Conservation (phyloP, 2,329 filamentous ascomycete species). For the Endoconidiophora laricicola region DNA sequence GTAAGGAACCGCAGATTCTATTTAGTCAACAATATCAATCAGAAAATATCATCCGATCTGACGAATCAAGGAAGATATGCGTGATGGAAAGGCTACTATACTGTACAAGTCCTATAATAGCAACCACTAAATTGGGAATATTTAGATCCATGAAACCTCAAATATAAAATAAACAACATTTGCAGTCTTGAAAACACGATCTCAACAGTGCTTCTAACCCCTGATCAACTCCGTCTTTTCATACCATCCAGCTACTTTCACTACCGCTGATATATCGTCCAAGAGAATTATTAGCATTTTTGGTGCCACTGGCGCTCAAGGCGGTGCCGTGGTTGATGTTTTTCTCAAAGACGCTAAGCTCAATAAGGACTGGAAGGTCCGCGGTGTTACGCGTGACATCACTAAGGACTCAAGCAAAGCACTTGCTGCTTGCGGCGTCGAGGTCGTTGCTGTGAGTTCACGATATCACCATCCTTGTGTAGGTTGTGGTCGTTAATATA, state of each 20-base stretch:
- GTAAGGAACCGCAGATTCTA: too few species aligned
- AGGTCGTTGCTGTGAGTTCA: constrained; percentile 23
- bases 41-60: too few species aligned
- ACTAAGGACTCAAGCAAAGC: constrained; percentile 24
- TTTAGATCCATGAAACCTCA: not conserved
- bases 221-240: not conserved
- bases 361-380: constrained; percentile 27
- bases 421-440: constrained; percentile 25
- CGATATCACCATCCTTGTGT: not conserved
- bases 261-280: not conserved
- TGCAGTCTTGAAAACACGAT: not conserved
- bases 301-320: constrained; percentile 33
- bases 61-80: too few species aligned
- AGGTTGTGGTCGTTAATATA: not conserved
- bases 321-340: constrained; percentile 28
- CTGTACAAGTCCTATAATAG: too few species aligned
- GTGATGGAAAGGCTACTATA: too few species aligned
- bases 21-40: too few species aligned
- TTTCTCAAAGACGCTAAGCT: constrained; percentile 31
- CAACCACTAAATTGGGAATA: too few species aligned
- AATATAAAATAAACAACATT: not conserved
- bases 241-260: not conserved
- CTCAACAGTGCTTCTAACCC: too few species aligned
- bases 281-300: constrained; percentile 27
- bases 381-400: constrained; percentile 30